Evolutionary conservation across 2,329 filamentous ascomycete species (phyloP), one percentile per base, ranked within the genome.

Genomic region (Dothidotthia symphoricarpi): DNA sequence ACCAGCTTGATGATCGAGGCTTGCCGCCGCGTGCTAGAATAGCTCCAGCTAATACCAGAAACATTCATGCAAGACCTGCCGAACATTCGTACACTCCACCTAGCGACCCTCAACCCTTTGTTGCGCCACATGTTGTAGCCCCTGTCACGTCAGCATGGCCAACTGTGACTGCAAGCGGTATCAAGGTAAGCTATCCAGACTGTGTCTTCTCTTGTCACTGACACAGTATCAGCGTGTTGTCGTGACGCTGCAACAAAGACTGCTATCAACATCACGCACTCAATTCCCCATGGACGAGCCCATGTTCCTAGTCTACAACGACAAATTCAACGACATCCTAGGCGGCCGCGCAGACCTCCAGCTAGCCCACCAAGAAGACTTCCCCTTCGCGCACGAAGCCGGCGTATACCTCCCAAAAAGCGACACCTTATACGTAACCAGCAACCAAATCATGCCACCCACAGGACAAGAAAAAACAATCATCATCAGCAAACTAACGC

Each of bases 371-470:
- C 31, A 33, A 25, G 31, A 33, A 12, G 25, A 10, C 19, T 24
- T 33, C 13, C 66, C 71, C 0, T 75, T 75, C 33, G 73, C 72
- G 1, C 73, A 76, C 44, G 74, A 75, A 53, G 73, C 73, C 0
- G 49, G 65, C 10, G 45, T 68, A 15, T 68, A 58, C 49, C 52
- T 66, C 10, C 45, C 54, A 7, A 29, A 36, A 4, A 59, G 39
- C 5, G 57, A 60, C 30, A 44, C 47, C 3, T 42, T 68, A 13
- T 68, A 60, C 45, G 58, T 68, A 39, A 68, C 66, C 3, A 64
- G 62, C 46, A 69, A 68, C 38, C 53, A 32, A 24, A 13, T 32
- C 17, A 13, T 36, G 19, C 47, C 52, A 15, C 6, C 41, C 4
- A 46, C 45, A 10, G 29, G 49, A 3, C 40, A 45, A 4, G 52